These are phyloP conservation scores for Parsonsia alboflavescens DNA, from an alignment of 257 asterid genomes.

Conservation along the genomic window DNA sequence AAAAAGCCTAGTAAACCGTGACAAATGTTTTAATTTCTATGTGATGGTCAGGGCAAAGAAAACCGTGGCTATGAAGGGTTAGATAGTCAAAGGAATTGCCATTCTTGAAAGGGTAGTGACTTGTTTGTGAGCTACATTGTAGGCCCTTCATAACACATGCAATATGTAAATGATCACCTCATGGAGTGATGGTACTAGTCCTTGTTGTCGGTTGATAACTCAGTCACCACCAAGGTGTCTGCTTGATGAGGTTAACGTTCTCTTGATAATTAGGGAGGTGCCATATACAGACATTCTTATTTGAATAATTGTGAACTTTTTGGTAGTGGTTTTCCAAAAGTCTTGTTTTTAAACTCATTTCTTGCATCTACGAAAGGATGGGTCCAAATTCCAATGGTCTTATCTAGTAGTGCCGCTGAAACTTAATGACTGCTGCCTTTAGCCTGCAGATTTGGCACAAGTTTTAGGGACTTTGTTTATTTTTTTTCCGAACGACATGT, in stretches of 20 bases:
- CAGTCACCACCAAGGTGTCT: background rate
- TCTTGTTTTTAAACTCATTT: background rate
- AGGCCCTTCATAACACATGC: background rate
- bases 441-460: slow-evolving; percentile 2
- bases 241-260: background rate
- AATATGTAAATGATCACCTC: background rate
- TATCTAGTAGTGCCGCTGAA: too few relatives aligned
- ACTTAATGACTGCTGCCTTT: background rate
- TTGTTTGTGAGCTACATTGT: background rate
- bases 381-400: background rate
- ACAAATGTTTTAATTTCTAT: background rate
- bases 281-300: too few relatives aligned
- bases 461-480: background rate
- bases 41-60: background rate
- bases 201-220: background rate
- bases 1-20: background rate
- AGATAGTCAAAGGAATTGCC: background rate
- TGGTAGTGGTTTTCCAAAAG: background rate
- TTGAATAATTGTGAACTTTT: too few relatives aligned
- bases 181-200: background rate
- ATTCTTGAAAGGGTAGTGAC: background rate
- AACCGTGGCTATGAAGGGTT: background rate
- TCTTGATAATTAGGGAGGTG: background rate
- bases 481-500: background rate
- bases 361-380: background rate